These are phyloP conservation scores for Westerdykella aurantiaca DNA, from an alignment of 2,329 filamentous ascomycete genomes.

Conservation along the genomic window DNA sequence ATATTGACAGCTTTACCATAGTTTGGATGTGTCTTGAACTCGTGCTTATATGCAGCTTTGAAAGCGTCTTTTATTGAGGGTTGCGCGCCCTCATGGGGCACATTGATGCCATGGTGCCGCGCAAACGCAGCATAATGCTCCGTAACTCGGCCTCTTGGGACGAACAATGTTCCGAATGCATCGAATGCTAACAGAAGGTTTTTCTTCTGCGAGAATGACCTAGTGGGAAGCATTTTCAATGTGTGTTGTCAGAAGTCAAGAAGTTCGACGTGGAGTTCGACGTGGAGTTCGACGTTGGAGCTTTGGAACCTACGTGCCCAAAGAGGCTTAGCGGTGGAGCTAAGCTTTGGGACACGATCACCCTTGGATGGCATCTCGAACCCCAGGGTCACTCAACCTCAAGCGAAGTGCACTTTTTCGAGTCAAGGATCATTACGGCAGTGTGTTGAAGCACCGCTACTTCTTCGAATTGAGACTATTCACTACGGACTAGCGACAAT, in stretches of 20 bases:
- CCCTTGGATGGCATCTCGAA: slow-evolving; percentile 12
- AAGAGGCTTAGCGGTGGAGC: slow-evolving; percentile 11
- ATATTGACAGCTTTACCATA: slow-evolving; percentile 52
- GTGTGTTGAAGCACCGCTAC: too few species aligned
- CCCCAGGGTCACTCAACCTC: slow-evolving; percentile 8
- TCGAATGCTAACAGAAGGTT: slow-evolving; percentile 58
- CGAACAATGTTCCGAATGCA: slow-evolving; percentile 60
- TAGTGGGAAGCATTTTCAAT: slow-evolving; percentile 10
- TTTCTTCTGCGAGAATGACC: slow-evolving; percentile 13
- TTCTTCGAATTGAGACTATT: too few species aligned
- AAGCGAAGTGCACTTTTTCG: slow-evolving; percentile 25
- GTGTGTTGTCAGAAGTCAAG: background rate
- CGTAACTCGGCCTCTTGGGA: slow-evolving; percentile 46
- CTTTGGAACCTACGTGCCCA: slow-evolving; percentile 4
- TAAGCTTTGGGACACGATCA: slow-evolving; percentile 17
- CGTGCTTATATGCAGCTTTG: slow-evolving; percentile 44
- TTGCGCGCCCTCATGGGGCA: slow-evolving; percentile 38
- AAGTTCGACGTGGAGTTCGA: background rate
- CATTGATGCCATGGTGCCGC: slow-evolving; percentile 44
- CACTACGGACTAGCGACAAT: background rate
- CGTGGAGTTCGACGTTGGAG: background rate
- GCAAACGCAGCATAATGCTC: slow-evolving; percentile 53
- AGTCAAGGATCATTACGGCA: too few species aligned
- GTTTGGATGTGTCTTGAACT: slow-evolving; percentile 49
- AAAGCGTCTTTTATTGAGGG: slow-evolving; percentile 27